These are phyloP conservation scores for Eutrema heterophyllum DNA, from an alignment of 345 rosid species.

Conservation along the genomic window DNA sequence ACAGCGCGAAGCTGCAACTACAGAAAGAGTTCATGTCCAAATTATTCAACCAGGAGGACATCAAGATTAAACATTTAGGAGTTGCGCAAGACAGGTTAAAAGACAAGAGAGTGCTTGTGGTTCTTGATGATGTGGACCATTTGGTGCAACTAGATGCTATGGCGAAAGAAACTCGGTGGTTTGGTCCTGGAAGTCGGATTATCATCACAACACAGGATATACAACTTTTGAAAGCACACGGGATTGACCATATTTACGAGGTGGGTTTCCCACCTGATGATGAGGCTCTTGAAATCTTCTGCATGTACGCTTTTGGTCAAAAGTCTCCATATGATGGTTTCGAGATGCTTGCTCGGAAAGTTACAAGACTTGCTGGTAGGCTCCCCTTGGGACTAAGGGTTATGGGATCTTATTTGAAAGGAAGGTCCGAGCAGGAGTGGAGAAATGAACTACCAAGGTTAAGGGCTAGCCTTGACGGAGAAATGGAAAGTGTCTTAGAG, in stretches of 20 bases:
- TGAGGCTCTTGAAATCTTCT: constrained; percentile 23
- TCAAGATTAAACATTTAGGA: constrained; percentile 3
- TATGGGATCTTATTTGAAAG: constrained; percentile 21
- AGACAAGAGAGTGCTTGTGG: constrained; percentile 17
- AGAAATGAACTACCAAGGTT: constrained; percentile 11
- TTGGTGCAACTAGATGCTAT: background rate
- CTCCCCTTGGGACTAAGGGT: constrained; percentile 35
- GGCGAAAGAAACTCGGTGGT: background rate
- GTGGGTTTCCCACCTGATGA: background rate
- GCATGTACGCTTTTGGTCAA: constrained; percentile 3
- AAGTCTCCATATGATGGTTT: background rate
- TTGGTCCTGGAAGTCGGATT: constrained; percentile 17
- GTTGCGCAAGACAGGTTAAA: background rate
- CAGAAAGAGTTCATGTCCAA: constrained; percentile 25
- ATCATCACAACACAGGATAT: constrained; percentile 23
- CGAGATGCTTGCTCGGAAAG: background rate
- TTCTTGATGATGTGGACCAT: constrained; percentile 22
- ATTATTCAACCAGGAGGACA: constrained; percentile 21
- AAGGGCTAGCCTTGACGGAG: background rate
- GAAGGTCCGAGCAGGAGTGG: constrained; percentile 15
- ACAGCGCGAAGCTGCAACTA: constrained; percentile 9
- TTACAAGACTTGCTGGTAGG: constrained; percentile 2
- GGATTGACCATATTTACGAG: background rate
- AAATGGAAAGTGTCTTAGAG: constrained; percentile 5
- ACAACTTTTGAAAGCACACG: background rate